These are phyloP conservation scores for Zhuliangozyma parablackwelliae DNA, from an alignment of 1,139 yeast genomes.

Conservation along the genomic window DNA sequence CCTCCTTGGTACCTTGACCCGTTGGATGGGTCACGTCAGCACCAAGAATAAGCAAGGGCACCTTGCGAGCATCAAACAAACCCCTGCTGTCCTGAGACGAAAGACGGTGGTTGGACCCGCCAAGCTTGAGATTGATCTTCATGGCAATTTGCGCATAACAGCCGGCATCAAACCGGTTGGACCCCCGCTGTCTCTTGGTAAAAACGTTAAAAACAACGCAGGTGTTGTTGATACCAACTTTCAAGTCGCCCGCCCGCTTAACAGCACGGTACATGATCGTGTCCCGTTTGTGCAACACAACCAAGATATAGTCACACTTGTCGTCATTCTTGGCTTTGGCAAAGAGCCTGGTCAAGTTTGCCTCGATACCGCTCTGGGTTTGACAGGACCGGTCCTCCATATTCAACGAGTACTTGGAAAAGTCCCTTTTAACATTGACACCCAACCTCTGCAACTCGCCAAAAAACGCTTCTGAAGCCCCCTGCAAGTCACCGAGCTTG, in stretches of 20 bases:
- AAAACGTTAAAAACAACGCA: conserved; percentile 9
- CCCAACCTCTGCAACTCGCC: conserved; percentile 9
- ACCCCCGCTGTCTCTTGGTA: conserved; percentile 5
- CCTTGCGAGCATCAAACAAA: conserved; percentile 8
- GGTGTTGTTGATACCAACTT: conserved; percentile 9
- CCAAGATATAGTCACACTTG: conserved; percentile 9
- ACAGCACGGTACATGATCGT: conserved; percentile 9
- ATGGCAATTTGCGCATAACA: conserved; percentile 11
- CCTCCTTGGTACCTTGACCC: conserved; percentile 5
- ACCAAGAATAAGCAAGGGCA: conserved; percentile 10
- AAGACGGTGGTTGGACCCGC: conserved; percentile 12
- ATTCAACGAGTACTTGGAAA: conserved; percentile 7
- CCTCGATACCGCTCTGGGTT: conserved; percentile 6
- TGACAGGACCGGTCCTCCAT: conserved; percentile 4
- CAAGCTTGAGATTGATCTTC: conserved; percentile 11
- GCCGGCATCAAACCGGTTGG: conserved; percentile 6
- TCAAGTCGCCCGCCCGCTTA: conserved; percentile 11
- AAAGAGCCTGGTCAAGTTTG: conserved; percentile 1
- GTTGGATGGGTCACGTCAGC: conserved; percentile 13
- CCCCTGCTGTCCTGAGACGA: conserved; percentile 6
- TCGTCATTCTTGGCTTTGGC: conserved; percentile 7
- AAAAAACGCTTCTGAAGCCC: conserved; percentile 7
- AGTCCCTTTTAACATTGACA: conserved; percentile 3
- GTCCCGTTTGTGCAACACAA: conserved; percentile 9
- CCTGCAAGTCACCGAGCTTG: conserved; percentile 6